phyloP scores from a whole-genome alignment of 805 yeast species.

The Metschnikowia baotianmanensis region DNA sequence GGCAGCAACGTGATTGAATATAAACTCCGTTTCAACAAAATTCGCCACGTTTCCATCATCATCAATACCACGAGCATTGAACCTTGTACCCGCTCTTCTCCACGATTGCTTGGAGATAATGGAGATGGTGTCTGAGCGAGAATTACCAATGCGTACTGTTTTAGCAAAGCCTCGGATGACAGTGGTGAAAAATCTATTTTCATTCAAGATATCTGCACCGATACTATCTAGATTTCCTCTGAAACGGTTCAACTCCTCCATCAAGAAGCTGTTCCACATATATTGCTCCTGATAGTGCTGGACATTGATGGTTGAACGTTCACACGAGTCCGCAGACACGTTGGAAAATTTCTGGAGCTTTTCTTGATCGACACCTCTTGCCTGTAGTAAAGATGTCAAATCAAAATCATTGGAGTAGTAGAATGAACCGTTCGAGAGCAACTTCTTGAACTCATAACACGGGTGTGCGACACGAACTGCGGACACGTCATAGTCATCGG shows the following conservation, averaged over 20 bases:
- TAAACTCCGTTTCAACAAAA: slow-evolving; percentile 62
- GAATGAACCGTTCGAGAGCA: slow-evolving; percentile 84
- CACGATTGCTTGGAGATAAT: slow-evolving; percentile 94
- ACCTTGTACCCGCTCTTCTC: slow-evolving; percentile 42
- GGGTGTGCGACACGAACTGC: slow-evolving; percentile 55
- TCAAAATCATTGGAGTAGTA: slow-evolving; percentile 92
- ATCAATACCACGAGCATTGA: slow-evolving; percentile 22
- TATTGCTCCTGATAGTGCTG: slow-evolving; percentile 71
- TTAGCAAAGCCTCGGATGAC: slow-evolving; percentile 95
- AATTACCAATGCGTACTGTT: slow-evolving; percentile 48
- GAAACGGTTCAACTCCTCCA: slow-evolving; percentile 75
- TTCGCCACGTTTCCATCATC: slow-evolving; percentile 23
- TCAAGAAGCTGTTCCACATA: slow-evolving; percentile 96
- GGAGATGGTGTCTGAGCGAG: slow-evolving; percentile 52
- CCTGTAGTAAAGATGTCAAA: slow-evolving; percentile 80
- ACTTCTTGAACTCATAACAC: slow-evolving; percentile 72
- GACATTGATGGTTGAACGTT: slow-evolving; percentile 11
- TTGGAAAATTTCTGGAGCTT: slow-evolving; percentile 11
- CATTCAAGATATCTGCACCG: slow-evolving; percentile 62
- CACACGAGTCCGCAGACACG: slow-evolving; percentile 1
- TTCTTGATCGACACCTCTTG: slow-evolving; percentile 54
- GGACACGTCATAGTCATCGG: slow-evolving; percentile 25
- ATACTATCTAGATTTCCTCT: slow-evolving; percentile 64
- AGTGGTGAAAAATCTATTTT: slow-evolving; percentile 79
- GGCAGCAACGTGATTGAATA: slow-evolving; percentile 49